These are phyloP conservation scores for Fraxinus albicans DNA, from an alignment of 305 asterid genomes.

Conservation along the genomic window DNA sequence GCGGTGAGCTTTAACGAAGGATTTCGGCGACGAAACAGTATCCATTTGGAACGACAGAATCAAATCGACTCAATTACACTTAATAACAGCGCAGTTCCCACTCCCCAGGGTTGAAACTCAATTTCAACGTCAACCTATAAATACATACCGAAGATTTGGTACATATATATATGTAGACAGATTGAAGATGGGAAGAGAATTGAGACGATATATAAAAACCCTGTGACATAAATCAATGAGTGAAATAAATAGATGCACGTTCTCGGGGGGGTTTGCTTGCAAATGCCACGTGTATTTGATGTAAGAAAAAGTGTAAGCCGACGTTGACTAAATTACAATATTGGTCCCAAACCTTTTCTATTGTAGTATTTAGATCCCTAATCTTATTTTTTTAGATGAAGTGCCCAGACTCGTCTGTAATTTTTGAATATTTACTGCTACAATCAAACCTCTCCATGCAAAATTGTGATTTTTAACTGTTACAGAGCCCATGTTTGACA, in stretches of 20 bases:
- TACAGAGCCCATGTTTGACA: too few species aligned
- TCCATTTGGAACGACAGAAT: conserved; percentile 52
- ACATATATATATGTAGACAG: background rate
- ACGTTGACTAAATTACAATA: background rate
- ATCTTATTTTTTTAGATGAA: background rate
- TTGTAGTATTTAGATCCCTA: background rate
- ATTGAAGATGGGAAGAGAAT: background rate
- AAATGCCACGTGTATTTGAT: background rate
- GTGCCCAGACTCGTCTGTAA: too few species aligned
- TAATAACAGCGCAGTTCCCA: conserved; percentile 36
- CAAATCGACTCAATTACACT: conserved; percentile 55
- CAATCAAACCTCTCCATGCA: too few species aligned
- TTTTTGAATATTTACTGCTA: too few species aligned
- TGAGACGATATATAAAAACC: background rate
- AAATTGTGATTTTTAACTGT: too few species aligned
- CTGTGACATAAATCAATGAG: background rate
- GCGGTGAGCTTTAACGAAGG: conserved; percentile 27
- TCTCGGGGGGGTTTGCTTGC: background rate
- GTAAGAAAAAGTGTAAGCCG: background rate
- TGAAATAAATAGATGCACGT: background rate
- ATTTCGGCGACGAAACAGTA: conserved; percentile 49
- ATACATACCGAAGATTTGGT: background rate
- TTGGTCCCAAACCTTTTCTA: background rate
- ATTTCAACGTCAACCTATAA: conserved; percentile 24
- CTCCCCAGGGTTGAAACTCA: conserved; percentile 60